Evolutionary conservation across 1,284 basidiomycete species (phyloP), one percentile per base, ranked within the genome.

Genomic region (Cutaneotrichosporon spelunceum): DNA sequence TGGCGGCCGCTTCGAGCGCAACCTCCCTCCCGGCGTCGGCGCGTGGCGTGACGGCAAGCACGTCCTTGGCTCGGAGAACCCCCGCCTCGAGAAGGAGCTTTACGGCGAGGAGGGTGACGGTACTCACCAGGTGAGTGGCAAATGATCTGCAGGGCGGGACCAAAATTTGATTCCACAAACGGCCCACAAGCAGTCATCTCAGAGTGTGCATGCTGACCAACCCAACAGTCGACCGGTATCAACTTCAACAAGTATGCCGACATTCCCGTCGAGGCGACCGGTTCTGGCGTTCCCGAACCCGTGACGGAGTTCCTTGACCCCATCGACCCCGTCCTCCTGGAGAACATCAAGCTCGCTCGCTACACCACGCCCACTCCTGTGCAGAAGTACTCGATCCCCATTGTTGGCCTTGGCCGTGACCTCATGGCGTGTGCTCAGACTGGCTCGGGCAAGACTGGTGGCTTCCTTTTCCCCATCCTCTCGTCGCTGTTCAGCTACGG

Each of bases 221-320:
- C 87, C 85, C 85, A 88, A 74, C 89, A 94, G 78, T 88, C 92
- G 73, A 96, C 94, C 55, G 96, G 96, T 69, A 98, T 99, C 83
- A 99, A 99, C 84, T 99, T 99, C 76, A 96, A 99, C 84, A 96
- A 96, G 82, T 99, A 99, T 78, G 94, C 96, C 79, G 95, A 99
- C 80, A 99, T 99, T 75, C 96, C 96, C 67, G 94, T 99, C 71
- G 96, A 99, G 82, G 95, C 93, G 48, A 97, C 93, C 55, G 96
- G 96, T 70, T 87, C 88, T 64, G 91, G 90, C 69, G 94, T 96
- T 26, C 96, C 96, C 66, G 95, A 98, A 59, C 93, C 95, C 56
- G 87, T 98, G 70, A 85, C 80, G 67, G 85, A 87, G 62, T 99
- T 99, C 82, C 89, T 88, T 60, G 89, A 93, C 54, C 94, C 93